Evolutionary conservation across 2,329 filamentous ascomycete genomes (phyloP).

Genomic region (Ambrosiella cleistominuta): DNA sequence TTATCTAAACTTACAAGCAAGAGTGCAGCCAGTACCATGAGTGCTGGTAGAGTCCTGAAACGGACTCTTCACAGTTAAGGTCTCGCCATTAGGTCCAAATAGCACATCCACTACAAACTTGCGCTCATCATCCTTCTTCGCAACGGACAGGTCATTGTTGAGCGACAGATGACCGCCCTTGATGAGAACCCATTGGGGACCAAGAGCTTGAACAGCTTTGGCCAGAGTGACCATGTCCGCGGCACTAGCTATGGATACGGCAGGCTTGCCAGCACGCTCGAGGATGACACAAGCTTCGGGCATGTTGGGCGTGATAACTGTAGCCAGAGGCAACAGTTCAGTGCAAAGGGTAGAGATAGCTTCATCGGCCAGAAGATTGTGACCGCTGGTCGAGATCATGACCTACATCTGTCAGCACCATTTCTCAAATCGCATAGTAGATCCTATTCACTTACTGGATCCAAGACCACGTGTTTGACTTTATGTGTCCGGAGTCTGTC

Average conservation of each 20-base stretch:
- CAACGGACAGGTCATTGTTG: constrained; percentile 40
- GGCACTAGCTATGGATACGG: constrained; percentile 27
- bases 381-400: constrained; percentile 76
- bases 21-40: constrained; percentile 85
- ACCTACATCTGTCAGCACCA: constrained; percentile 37
- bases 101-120: constrained; percentile 62
- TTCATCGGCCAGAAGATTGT: constrained; percentile 45
- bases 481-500: constrained; percentile 17
- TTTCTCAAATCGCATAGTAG: neutral
- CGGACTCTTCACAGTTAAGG: constrained; percentile 46
- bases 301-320: constrained; percentile 59
- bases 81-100: constrained; percentile 37
- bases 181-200: constrained; percentile 63
- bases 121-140: constrained; percentile 39
- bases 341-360: constrained; percentile 44
- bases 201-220: constrained; percentile 45
- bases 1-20: constrained; percentile 49
- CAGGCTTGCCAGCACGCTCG: constrained; percentile 26
- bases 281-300: constrained; percentile 55
- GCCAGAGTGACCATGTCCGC: constrained; percentile 54
- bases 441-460: constrained; percentile 20
- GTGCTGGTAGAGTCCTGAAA: constrained; percentile 65
- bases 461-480: constrained; percentile 19
- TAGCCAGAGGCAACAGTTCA: constrained; percentile 46
- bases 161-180: constrained; percentile 88